phyloP scores from a whole-genome alignment of 495 filamentous ascomycete species.

The Cladorrhinum samala region DNA sequence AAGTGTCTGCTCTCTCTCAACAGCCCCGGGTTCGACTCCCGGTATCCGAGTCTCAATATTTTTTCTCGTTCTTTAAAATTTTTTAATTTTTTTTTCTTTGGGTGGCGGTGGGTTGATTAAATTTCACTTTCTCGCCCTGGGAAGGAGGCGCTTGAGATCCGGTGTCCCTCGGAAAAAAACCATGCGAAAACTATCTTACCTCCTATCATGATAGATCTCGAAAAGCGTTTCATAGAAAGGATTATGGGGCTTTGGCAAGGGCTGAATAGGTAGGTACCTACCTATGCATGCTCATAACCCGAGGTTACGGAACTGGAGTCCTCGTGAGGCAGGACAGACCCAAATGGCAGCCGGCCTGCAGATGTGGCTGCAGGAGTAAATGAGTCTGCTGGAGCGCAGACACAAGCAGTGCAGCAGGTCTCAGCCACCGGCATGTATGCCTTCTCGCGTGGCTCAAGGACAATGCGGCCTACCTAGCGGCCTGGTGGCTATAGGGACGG shows the following conservation, averaged over 20 bases:
- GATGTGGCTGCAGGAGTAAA: neutral
- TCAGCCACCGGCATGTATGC: neutral
- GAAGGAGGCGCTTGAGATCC: too few relatives aligned
- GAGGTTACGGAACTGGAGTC: neutral
- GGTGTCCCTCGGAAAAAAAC: too few relatives aligned
- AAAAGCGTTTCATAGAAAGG: too few relatives aligned
- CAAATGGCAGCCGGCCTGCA: neutral
- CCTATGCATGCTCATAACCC: neutral
- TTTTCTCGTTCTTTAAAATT: neutral
- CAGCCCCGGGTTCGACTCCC: conserved; percentile 9
- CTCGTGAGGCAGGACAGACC: neutral
- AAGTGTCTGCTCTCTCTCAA: conserved; percentile 7
- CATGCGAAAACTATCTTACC: too few relatives aligned
- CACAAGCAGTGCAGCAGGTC: neutral
- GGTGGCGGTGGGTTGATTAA: too few relatives aligned
- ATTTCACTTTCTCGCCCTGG: neutral
- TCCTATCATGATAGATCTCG: too few relatives aligned
- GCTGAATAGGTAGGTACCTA: too few relatives aligned
- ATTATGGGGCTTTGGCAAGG: too few relatives aligned
- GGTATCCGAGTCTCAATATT: conserved; percentile 7
- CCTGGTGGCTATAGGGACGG: too few relatives aligned
- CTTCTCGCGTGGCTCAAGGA: neutral
- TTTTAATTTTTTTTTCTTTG: neutral
- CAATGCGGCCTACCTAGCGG: neutral
- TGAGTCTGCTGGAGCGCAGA: neutral